Evolutionary conservation across 2,329 filamentous ascomycete genomes (phyloP), one percentile per base, ranked within the genome.

Genomic region (Lecanicillium sp.): DNA sequence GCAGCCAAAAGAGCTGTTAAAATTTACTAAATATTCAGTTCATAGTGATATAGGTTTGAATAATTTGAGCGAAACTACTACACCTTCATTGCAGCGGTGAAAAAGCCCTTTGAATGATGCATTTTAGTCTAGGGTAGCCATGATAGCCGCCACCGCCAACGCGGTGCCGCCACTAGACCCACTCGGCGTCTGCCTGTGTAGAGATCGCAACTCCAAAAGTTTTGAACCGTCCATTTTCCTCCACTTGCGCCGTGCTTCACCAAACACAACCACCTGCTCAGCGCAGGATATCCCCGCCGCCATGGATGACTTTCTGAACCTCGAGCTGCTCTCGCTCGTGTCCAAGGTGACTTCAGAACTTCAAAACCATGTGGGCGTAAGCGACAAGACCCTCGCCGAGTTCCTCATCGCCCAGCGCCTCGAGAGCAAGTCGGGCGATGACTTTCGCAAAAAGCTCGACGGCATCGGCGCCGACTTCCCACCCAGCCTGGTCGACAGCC

Each of bases 261-360:
- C 29, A 43, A 29, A 13, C 19, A 6, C 5, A 14, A 14, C 27
- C 29, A 10, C 25, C 30, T 43, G 37, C 33, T 29, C n/a, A 9
- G 36, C n/a, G 32, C 37, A 35, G 36, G 40, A 17, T 39, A 29
- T 29, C 14, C 29, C 22, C 12, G 40, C 49, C 50, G 59, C 52
- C 48, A 94, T 96, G 87, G 88, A 94, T 58, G 90, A 96, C 56
- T 75, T 98, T 49, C 78, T 86, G 60, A 85, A 87, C 52, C 80
- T 98, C 57, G 92, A 98, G 72, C 73, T 94, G 44, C 75, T 98
- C 39, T 95, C 89, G 52, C 81, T 98, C 55, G 88, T 97, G 41
- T 92, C 87, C 36, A 95, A 90, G 61, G 87, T 98, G 51, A 88
- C 88, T 12, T 90, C 85, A 14, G 92, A 98, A 63, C 73, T 98